A percentile compares a stretch with the other conserved stretches of the same genome.
Evolutionary conservation across 2,329 filamentous ascomycete genomes (phyloP).

Genomic region (Trichoderma asperellum): DNA sequence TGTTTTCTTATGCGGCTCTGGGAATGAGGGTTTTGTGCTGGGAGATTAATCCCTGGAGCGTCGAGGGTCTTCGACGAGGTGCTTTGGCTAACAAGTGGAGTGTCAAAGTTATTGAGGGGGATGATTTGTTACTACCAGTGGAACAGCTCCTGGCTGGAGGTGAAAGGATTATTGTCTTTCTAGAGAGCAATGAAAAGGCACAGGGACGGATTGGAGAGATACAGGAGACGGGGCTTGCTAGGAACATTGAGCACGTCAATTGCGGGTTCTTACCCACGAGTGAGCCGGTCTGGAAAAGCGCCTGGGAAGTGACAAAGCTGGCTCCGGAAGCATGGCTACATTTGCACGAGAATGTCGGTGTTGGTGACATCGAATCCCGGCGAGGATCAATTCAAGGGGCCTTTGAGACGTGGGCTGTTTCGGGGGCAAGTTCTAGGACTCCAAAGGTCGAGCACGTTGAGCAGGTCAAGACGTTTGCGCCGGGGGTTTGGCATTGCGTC

Average conservation of each 20-base stretch:
- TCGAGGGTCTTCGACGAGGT: slow-evolving; percentile 80
- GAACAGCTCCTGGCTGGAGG: slow-evolving; percentile 47
- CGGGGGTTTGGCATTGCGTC: slow-evolving; percentile 70
- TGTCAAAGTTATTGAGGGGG: slow-evolving; percentile 56
- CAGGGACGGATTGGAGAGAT: slow-evolving; percentile 46
- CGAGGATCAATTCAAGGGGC: slow-evolving; percentile 53
- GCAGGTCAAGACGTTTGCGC: slow-evolving; percentile 70
- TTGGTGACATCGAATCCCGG: slow-evolving; percentile 54
- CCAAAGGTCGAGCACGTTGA: slow-evolving; percentile 60
- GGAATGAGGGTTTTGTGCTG: slow-evolving; percentile 80
- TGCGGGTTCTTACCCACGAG: slow-evolving; percentile 66
- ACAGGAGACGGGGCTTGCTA: slow-evolving; percentile 40
- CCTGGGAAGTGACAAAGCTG: slow-evolving; percentile 50
- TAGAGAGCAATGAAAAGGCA: slow-evolving; percentile 68
- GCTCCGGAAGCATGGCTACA: slow-evolving; percentile 60
- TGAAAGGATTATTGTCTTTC: slow-evolving; percentile 67
- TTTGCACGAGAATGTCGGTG: slow-evolving; percentile 68
- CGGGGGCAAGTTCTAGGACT: slow-evolving; percentile 19
- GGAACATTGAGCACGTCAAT: slow-evolving; percentile 62
- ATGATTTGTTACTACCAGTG: slow-evolving; percentile 45
- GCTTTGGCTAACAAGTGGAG: slow-evolving; percentile 70
- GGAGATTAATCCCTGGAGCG: slow-evolving; percentile 88
- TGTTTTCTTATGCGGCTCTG: slow-evolving; percentile 76
- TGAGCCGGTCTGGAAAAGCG: slow-evolving; percentile 55
- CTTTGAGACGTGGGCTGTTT: slow-evolving; percentile 46